These are phyloP conservation scores for Rhodocollybia butyracea DNA, from an alignment of 768 basidiomycete species.

Conservation along the genomic window DNA sequence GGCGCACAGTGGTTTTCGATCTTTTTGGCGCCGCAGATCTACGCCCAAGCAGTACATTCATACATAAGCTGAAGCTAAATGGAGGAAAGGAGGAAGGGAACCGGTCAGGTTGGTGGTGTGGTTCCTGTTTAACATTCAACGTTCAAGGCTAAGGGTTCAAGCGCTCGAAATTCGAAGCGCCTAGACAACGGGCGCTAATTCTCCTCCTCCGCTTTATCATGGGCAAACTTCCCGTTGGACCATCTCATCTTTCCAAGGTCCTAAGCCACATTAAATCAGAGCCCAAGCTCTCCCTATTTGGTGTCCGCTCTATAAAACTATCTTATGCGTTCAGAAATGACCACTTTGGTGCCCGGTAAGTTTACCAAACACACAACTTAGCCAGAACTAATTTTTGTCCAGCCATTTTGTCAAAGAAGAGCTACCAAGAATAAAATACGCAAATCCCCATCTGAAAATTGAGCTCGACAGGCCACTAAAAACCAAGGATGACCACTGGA, in stretches of 20 bases:
- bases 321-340: conserved; percentile 61
- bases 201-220: not conserved
- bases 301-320: conserved; percentile 51
- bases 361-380: conserved; percentile 3
- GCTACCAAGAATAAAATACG: conserved; percentile 74
- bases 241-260: conserved; percentile 54
- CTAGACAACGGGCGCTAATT: not conserved
- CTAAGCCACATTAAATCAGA: conserved; percentile 46
- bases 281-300: conserved; percentile 48
- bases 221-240: conserved; percentile 28
- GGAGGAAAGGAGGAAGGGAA: too few relatives aligned
- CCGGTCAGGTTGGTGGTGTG: too few relatives aligned
- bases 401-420: conserved; percentile 81
- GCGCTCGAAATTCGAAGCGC: too few relatives aligned
- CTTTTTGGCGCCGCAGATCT: too few relatives aligned
- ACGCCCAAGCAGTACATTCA: too few relatives aligned
- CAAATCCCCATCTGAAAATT: conserved; percentile 66
- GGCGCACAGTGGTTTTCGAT: not conserved
- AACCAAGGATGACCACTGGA: conserved; percentile 51
- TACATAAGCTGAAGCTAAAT: too few relatives aligned
- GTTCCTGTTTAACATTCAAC: not conserved
- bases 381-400: conserved; percentile 1
- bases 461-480: conserved; percentile 55
- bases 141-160: not conserved
- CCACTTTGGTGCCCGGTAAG: conserved; percentile 74